Base-by-base conservation (phyloP, 495 filamentous ascomycete species). In the Talaromyces ruber region DNA sequence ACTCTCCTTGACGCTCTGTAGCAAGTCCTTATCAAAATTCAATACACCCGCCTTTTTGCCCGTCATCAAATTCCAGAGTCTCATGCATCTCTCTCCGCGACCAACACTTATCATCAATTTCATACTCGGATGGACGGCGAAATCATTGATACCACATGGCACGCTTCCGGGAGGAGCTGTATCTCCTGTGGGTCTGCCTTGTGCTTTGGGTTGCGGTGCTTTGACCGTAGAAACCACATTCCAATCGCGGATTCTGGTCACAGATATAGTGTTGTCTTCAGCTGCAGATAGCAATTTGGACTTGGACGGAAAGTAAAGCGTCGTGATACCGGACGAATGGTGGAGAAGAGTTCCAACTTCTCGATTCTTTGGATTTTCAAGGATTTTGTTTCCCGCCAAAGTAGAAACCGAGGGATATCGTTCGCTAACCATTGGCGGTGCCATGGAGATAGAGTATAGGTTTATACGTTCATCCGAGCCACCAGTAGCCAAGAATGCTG, bases 1-100 rank as follows among this genome's bases (percentile, higher is more conserved):
- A n/a, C 84, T 81, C 74, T 96, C 92, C 16, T 88, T 90, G 37
- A 88, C 81, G 63, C 86, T 82, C 52, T 79, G 75, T 60, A 96
- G 72, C 62, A 89, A 76, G 1, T 86, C 82, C 62, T 80, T 78
- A 64, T 78, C 82, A 66, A 98, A 97, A 68, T 88, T 93, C 66
- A 98, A 72, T 52, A 96, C 93, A 18, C 92, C 90, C 18, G 91
- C 91, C 72, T 96, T 97, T 79, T 92, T 95, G 3, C 93, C 95
- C 28, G 94, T 98, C 67, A 97, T 91, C 56, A 99, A 69, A 67
- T 99, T 98, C 94, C 94, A 99, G 63, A 98, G 76, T 64, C 94
- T 78, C 89, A 99, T 92, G 66, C 85, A 92, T 59, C 84, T 82
- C 78, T 98, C 95, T 45, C 92, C 92, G 63, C 86, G 89, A 28